phyloP scores from a whole-genome alignment of 116 monocot species.

The Dioscorea cayenensis region DNA sequence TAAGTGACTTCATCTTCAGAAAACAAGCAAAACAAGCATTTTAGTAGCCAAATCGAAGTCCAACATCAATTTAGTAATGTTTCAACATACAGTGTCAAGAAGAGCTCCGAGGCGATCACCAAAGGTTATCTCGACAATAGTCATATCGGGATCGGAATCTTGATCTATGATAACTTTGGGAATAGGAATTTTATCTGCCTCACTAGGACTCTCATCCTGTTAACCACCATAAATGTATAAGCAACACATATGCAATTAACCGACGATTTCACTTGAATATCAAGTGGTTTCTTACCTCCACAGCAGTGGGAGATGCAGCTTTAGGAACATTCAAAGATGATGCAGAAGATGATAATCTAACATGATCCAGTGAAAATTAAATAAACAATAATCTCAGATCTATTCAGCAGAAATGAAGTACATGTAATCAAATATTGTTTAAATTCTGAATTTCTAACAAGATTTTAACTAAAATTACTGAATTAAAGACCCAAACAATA shows the following conservation, averaged over 20 bases:
- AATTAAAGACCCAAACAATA: too few relatives aligned
- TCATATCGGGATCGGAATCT: constrained; percentile 87
- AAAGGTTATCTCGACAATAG: constrained; percentile 89
- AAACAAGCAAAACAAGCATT: constrained; percentile 2
- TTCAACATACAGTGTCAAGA: constrained; percentile 74
- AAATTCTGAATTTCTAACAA: too few relatives aligned
- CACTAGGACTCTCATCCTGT: constrained; percentile 63
- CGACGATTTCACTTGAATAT: not conserved
- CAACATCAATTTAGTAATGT: not conserved
- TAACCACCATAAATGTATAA: constrained; percentile 10
- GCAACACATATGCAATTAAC: constrained; percentile 15
- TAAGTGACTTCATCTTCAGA: constrained; percentile 77
- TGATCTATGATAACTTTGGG: constrained; percentile 94
- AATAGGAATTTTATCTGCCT: constrained; percentile 59
- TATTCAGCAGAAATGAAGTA: not conserved
- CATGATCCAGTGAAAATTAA: constrained; percentile 10
- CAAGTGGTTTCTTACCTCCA: constrained; percentile 49
- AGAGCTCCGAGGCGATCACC: constrained; percentile 95
- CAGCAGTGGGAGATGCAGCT: constrained; percentile 48
- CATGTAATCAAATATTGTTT: too few relatives aligned
- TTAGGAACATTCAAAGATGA: constrained; percentile 35
- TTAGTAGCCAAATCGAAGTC: constrained; percentile 3
- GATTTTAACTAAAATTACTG: too few relatives aligned
- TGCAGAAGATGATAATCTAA: constrained; percentile 34
- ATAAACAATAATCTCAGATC: constrained; percentile 3